A percentile compares a stretch with the other conserved stretches of the same genome.
These are phyloP conservation scores for Barnettozyma siamensis DNA, from an alignment of 805 yeast genomes.

Conservation along the genomic window DNA sequence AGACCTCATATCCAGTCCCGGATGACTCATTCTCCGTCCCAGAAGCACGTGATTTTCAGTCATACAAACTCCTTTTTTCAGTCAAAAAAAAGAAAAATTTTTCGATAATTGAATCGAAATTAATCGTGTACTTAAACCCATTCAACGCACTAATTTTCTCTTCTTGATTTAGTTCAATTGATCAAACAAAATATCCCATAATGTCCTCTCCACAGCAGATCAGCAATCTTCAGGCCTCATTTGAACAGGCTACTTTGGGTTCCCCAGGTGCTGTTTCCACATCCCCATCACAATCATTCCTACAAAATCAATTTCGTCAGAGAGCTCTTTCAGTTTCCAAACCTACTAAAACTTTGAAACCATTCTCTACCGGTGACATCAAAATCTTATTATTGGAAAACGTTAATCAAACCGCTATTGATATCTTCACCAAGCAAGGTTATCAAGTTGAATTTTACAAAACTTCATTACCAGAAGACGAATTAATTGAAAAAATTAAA, in stretches of 20 bases:
- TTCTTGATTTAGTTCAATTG: neutral
- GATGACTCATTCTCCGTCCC: neutral
- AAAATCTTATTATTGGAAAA: slow-evolving; percentile 88
- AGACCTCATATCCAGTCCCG: neutral
- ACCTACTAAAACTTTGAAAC: slow-evolving; percentile 75
- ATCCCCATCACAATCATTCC: slow-evolving; percentile 71
- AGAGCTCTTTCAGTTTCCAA: slow-evolving; percentile 37
- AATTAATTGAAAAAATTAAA: slow-evolving; percentile 86
- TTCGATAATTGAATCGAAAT: neutral
- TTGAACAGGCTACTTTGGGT: slow-evolving; percentile 50
- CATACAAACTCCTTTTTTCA: neutral
- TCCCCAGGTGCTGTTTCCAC: slow-evolving; percentile 74
- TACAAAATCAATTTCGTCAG: slow-evolving; percentile 38
- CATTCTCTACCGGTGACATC: slow-evolving; percentile 92
- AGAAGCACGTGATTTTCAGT: neutral
- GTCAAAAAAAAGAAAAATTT: no score
- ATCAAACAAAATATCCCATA: neutral
- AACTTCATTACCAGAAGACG: slow-evolving; percentile 85
- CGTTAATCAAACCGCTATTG: slow-evolving; percentile 88
- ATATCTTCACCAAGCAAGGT: slow-evolving; percentile 81
- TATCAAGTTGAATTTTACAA: slow-evolving; percentile 95
- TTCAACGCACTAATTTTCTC: neutral
- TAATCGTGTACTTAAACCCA: neutral
- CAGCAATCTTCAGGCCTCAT: slow-evolving; percentile 44
- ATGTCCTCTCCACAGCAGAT: slow-evolving; percentile 73